Evolutionary conservation across 2,329 filamentous ascomycete genomes (phyloP).

Genomic region (Venturia asperata): DNA sequence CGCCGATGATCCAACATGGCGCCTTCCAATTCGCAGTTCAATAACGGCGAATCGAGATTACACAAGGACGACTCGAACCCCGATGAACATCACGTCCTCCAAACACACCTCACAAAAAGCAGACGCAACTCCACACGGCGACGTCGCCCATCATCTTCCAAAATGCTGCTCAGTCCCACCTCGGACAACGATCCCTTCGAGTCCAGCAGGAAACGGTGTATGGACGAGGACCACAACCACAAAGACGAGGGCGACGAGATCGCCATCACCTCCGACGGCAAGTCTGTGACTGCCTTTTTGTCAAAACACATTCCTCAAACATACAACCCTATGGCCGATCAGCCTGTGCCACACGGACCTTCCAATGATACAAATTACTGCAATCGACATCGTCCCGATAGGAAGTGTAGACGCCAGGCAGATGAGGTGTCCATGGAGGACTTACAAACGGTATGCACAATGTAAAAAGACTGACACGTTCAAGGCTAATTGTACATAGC

Average conservation of each 20-base stretch:
- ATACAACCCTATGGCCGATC: constrained; percentile 64
- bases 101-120: neutral
- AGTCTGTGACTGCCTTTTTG: constrained; percentile 79
- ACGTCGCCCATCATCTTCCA: neutral
- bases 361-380: constrained; percentile 82
- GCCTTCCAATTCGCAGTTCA: constrained; percentile 11
- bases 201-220: constrained; percentile 1
- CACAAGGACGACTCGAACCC: neutral
- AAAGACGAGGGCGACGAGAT: constrained; percentile 13
- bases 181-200: constrained; percentile 13
- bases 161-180: constrained; percentile 14
- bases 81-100: neutral
- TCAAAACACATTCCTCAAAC: constrained; percentile 82
- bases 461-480: neutral
- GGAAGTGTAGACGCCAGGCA: constrained; percentile 85
- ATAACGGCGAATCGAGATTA: neutral
- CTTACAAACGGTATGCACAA: constrained; percentile 62
- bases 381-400: constrained; percentile 88
- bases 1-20: constrained; percentile 1
- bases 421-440: constrained; percentile 96
- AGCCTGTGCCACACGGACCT: constrained; percentile 31
- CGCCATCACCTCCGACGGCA: constrained; percentile 30
- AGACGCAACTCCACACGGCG: constrained; percentile 12
- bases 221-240: constrained; percentile 8
- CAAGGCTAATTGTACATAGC: constrained; percentile 40